Evolutionary conservation across 495 filamentous ascomycete species (phyloP).

Genomic region (Lepraria neglecta): DNA sequence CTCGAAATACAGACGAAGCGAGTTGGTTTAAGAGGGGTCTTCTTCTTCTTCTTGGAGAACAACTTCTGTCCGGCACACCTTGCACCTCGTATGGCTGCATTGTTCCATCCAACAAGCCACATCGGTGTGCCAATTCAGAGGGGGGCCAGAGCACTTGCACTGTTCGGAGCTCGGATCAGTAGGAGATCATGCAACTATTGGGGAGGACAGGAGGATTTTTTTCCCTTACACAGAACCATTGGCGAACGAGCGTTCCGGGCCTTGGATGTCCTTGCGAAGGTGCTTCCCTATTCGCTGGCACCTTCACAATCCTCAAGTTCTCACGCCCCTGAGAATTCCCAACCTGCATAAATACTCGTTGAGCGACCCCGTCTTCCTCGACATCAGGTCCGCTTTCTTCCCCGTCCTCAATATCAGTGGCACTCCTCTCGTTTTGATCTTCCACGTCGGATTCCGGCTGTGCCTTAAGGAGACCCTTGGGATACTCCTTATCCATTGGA

Average conservation of each 20-base stretch:
- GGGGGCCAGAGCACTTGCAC: not conserved
- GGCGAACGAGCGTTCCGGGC: too few species aligned
- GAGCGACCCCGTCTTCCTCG: too few species aligned
- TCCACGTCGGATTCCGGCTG: slow-evolving; percentile 28
- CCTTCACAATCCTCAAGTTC: too few species aligned
- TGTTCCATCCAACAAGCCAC: not conserved
- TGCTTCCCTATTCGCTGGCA: too few species aligned
- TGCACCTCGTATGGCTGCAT: not conserved
- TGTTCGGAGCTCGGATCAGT: not conserved
- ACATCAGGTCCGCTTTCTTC: not conserved
- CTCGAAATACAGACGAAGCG: too few species aligned
- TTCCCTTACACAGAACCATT: too few species aligned
- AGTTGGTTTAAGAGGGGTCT: too few species aligned
- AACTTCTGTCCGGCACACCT: not conserved
- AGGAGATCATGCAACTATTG: not conserved
- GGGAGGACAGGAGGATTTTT: not conserved
- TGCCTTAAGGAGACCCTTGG: slow-evolving; percentile 19
- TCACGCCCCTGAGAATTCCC: too few species aligned
- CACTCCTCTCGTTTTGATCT: slow-evolving; percentile 32
- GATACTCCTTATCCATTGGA: slow-evolving; percentile 26
- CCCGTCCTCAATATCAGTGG: not conserved
- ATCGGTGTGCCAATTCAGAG: not conserved
- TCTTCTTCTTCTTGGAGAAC: too few species aligned
- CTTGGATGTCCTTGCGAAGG: too few species aligned
- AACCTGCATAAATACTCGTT: too few species aligned